Evolutionary conservation across 495 filamentous ascomycete species (phyloP), one percentile per base, ranked within the genome.

Genomic region (Penicillium salamii): DNA sequence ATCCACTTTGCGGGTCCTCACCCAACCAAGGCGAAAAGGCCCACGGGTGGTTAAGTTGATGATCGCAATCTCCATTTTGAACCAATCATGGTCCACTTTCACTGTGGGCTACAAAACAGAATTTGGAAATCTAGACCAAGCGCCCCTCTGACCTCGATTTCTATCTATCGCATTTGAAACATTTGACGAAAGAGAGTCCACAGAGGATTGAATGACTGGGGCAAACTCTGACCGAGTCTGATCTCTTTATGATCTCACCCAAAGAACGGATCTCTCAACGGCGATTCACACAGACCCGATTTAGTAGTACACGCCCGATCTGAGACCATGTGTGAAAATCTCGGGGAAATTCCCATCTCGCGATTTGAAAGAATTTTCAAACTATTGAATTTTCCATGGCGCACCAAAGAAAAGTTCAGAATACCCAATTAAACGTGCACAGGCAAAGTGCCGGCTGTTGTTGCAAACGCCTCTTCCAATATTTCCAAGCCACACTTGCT

Each of bases 391-490:
- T 24, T 18, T 19, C 15, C 26, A 31, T n/a, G 17, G 8, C 5
- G 20, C 13, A 4, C 1, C 11, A 39, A 26, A 4, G 13, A 6
- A 15, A 41, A 23, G 14, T 23, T 14, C 6, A 5, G 15, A 3
- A 5, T 3, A 7, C 12, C 23, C n/a, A 17, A 14, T 17, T 2
- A 14, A 11, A 26, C 8, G 40, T 13, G 39, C 14, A 33, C 6
- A 12, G 42, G 35, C 26, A 55, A 21, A 8, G 53, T 55, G 1
- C 53, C 53, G 11, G 53, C 24, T n/a, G 53, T 55, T 13, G 42
- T 28, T 4, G 33, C 53, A 37, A 55, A 55, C 8, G 53, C 53
- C 20, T 51, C 36, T 26, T 50, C 53, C 40, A 55, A 32, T 11
- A 55, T 46, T 14, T 14, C 14, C 47, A 55, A 38, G n/a, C 53